These are phyloP conservation scores for Dioscorea dumetorum DNA, from an alignment of 106 monocot species.

Conservation along the genomic window DNA sequence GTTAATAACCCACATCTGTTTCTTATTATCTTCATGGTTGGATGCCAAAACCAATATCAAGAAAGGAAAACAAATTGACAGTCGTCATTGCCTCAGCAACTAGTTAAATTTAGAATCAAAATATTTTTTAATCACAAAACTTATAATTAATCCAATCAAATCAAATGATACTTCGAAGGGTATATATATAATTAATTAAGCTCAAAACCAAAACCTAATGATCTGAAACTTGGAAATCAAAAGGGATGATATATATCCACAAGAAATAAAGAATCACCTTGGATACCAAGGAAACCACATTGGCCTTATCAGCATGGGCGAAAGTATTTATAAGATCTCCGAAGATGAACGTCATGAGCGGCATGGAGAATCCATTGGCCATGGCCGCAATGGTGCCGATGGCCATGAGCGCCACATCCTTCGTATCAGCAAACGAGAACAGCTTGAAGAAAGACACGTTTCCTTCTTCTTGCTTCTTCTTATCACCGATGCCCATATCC, in stretches of 20 bases:
- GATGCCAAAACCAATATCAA: too few relatives aligned
- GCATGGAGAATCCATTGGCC: conserved; percentile 42
- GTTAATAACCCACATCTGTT: too few relatives aligned
- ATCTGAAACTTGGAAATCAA: neutral
- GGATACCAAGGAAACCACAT: conserved; percentile 38
- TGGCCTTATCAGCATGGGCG: conserved; percentile 7
- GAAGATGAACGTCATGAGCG: conserved; percentile 58
- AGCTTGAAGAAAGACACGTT: conserved; percentile 33
- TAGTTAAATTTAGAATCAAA: too few relatives aligned
- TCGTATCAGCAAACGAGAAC: conserved; percentile 48
- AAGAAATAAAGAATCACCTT: conserved; percentile 17
- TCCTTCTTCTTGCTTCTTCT: neutral
- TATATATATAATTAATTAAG: too few relatives aligned
- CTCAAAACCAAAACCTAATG: too few relatives aligned
- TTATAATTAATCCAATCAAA: too few relatives aligned
- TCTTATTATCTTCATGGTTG: too few relatives aligned
- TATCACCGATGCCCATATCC: neutral
- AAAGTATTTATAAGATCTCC: conserved; percentile 52
- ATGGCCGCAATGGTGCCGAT: conserved; percentile 31
- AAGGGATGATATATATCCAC: too few relatives aligned
- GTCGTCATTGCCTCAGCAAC: too few relatives aligned
- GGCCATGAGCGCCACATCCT: conserved; percentile 36
- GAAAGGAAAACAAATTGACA: too few relatives aligned
- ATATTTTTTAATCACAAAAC: too few relatives aligned
- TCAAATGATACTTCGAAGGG: too few relatives aligned